Conservation (phyloP, 208 protist species). For the Zelonia costaricensis region DNA sequence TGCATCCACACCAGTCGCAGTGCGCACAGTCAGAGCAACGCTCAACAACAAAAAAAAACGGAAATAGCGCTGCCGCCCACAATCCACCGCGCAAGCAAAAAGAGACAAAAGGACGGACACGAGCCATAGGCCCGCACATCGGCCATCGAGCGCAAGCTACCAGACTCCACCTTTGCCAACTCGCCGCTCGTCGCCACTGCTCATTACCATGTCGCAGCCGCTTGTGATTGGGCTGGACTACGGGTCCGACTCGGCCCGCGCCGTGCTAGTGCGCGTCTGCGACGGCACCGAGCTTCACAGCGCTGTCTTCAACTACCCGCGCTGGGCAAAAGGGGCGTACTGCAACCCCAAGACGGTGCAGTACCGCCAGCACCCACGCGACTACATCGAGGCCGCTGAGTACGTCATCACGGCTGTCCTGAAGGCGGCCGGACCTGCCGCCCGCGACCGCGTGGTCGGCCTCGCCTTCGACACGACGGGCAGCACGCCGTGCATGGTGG, state of each 20-base stretch:
- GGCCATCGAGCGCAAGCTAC: too few species aligned
- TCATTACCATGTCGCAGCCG: conserved; percentile 19
- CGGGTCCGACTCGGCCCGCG: conserved; percentile 50
- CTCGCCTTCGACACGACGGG: conserved; percentile 51
- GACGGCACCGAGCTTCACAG: conserved; percentile 45
- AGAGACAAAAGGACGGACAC: too few species aligned
- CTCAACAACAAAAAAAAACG: too few species aligned
- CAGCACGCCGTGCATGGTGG: conserved; percentile 55
- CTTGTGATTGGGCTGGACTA: conserved; percentile 61
- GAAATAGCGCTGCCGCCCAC: too few species aligned
- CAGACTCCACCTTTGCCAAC: too few species aligned
- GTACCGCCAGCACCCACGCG: conserved; percentile 58
- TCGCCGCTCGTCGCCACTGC: background rate
- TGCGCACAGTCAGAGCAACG: too few species aligned
- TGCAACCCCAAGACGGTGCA: conserved; percentile 39
- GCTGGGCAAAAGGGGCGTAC: conserved; percentile 39
- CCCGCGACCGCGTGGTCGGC: conserved; percentile 34
- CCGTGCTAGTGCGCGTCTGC: conserved; percentile 39
- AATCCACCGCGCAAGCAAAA: too few species aligned
- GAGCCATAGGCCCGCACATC: too few species aligned
- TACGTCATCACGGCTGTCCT: conserved; percentile 28
- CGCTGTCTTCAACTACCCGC: conserved; percentile 40
- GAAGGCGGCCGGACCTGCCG: conserved; percentile 16
- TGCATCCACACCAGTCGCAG: too few species aligned
- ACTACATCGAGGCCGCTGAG: conserved; percentile 56